A percentile compares a stretch with the other conserved stretches of the same genome.
These are phyloP conservation scores for Styphnolobium japonicum DNA, from an alignment of 306 rosid genomes.

Conservation along the genomic window DNA sequence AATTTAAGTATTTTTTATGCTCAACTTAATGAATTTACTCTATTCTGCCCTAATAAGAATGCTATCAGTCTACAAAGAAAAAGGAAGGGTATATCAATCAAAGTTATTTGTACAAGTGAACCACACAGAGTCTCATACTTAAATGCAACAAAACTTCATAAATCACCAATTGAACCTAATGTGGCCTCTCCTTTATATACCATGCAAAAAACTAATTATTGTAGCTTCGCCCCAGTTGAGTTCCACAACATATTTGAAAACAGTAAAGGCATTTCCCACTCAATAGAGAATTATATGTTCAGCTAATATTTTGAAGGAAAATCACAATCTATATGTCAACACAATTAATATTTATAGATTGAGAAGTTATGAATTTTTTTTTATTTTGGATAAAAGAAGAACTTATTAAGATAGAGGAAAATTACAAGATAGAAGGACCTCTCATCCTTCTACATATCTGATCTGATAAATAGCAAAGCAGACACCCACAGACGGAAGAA, in stretches of 20 bases:
- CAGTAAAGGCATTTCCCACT: background rate
- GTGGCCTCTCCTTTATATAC: background rate
- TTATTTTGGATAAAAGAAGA: background rate
- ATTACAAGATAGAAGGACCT: background rate
- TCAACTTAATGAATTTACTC: background rate
- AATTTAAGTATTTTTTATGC: too few relatives aligned
- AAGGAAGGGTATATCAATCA: too few relatives aligned
- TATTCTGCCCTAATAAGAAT: background rate
- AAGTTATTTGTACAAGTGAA: too few relatives aligned
- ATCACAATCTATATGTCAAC: background rate
- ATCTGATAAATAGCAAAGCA: background rate
- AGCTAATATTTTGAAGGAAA: constrained; percentile 8
- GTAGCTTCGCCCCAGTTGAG: background rate
- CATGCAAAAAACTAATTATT: background rate
- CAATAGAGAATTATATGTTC: background rate
- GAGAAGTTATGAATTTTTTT: background rate
- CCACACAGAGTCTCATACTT: background rate
- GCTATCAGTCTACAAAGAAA: background rate
- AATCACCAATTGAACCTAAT: background rate
- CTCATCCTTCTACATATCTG: background rate
- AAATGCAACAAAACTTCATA: background rate
- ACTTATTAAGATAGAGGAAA: background rate
- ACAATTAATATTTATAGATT: background rate
- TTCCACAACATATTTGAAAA: constrained; percentile 1
- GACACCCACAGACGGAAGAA: background rate